These are phyloP conservation scores for Candida lessepsii DNA, from an alignment of 805 yeast species.

Conservation along the genomic window DNA sequence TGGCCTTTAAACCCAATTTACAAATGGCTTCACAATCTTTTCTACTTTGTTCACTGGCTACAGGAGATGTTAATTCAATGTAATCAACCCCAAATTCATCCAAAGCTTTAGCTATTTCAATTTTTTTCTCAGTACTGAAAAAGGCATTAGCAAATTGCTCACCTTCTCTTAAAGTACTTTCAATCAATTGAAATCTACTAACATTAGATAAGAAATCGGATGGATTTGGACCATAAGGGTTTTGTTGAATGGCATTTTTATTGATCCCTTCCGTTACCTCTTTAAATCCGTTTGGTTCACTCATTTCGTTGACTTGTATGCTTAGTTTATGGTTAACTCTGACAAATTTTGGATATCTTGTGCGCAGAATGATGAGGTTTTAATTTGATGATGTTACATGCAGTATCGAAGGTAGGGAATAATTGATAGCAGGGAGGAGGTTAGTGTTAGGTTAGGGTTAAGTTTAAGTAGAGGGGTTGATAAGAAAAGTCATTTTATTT, in stretches of 20 bases:
- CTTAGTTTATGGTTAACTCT: not conserved
- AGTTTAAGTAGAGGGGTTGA: too few relatives aligned
- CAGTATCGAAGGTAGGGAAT: too few relatives aligned
- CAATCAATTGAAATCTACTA: constrained; percentile 51
- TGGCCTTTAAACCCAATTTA: constrained; percentile 57
- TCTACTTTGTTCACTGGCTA: constrained; percentile 57
- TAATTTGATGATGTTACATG: not conserved
- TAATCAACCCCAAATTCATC: constrained; percentile 63
- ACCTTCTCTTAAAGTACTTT: constrained; percentile 61
- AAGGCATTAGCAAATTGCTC: constrained; percentile 65
- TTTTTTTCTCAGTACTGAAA: constrained; percentile 54
- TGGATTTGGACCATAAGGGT: constrained; percentile 62
- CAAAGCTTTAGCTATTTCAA: constrained; percentile 58
- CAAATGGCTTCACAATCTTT: constrained; percentile 59
- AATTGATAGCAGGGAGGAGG: too few relatives aligned
- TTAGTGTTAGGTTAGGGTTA: too few relatives aligned
- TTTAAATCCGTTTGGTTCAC: constrained; percentile 33
- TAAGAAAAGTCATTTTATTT: not conserved
- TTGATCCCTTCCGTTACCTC: constrained; percentile 37
- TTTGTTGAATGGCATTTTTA: constrained; percentile 25
- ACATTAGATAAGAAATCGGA: constrained; percentile 57
- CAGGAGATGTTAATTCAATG: constrained; percentile 60
- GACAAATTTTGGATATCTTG: not conserved
- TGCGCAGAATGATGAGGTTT: not conserved
- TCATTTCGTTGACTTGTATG: constrained; percentile 17